These are phyloP conservation scores for Lentinula detonsa DNA, from an alignment of 768 basidiomycete genomes.

Conservation along the genomic window DNA sequence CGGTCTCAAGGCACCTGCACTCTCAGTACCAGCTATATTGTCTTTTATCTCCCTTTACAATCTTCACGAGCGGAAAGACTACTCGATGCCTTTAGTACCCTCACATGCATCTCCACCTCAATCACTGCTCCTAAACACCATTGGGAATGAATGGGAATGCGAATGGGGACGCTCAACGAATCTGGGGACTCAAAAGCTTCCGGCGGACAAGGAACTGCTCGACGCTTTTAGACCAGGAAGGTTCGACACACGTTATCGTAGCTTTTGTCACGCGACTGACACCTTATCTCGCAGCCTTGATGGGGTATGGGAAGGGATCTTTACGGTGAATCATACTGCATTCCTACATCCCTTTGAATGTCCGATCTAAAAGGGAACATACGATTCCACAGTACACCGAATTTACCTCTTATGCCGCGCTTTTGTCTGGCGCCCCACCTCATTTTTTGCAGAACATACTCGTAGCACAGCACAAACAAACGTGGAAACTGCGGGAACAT, in stretches of 20 bases:
- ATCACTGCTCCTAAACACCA: constrained; percentile 13
- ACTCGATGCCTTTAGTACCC: constrained; percentile 27
- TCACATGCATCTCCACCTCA: constrained; percentile 13
- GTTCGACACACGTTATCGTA: constrained; percentile 17
- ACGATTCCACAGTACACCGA: constrained; percentile 57
- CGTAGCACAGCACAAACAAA: constrained; percentile 82
- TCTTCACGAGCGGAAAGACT: constrained; percentile 20
- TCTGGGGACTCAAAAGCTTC: constrained; percentile 15
- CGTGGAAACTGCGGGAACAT: constrained; percentile 83
- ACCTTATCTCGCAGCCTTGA: constrained; percentile 40
- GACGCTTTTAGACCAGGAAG: constrained; percentile 56
- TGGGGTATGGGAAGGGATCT: constrained; percentile 77
- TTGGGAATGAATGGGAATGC: constrained; percentile 57
- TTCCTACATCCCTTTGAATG: not conserved
- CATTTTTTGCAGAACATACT: constrained; percentile 63
- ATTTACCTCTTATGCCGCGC: constrained; percentile 76
- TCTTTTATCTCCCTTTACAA: constrained; percentile 54
- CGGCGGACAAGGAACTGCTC: constrained; percentile 24
- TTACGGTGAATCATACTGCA: constrained; percentile 42
- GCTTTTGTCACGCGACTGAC: constrained; percentile 1
- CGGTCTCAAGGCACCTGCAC: constrained; percentile 48
- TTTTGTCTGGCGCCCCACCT: constrained; percentile 67
- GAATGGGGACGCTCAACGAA: constrained; percentile 61
- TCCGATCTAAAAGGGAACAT: not conserved
- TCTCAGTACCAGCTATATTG: constrained; percentile 68